Evolutionary conservation across 257 asterid species (phyloP).

Genomic region (Capsicum rhomboideum): DNA sequence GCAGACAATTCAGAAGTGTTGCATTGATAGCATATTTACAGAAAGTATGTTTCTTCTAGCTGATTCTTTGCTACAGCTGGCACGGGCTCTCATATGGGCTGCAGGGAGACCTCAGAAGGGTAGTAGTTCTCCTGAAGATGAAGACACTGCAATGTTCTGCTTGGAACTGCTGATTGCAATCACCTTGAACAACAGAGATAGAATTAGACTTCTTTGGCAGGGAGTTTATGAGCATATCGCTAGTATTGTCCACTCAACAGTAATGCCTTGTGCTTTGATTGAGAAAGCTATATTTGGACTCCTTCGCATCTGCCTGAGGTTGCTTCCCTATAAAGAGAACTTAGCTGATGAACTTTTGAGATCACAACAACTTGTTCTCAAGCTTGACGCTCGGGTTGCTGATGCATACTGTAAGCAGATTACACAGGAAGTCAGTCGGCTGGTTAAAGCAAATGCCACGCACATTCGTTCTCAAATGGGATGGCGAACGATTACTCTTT

Average conservation of each 20-base stretch:
- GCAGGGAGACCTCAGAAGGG: conserved; percentile 92
- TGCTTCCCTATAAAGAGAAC: conserved; percentile 87
- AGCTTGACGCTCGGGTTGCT: conserved; percentile 88
- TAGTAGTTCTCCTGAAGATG: conserved; percentile 77
- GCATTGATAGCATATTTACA: conserved; percentile 79
- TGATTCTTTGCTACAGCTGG: conserved; percentile 82
- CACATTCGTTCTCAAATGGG: conserved; percentile 73
- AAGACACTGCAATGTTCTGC: conserved; percentile 94
- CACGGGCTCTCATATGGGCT: conserved; percentile 91
- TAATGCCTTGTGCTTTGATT: conserved; percentile 83
- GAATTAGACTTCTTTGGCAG: conserved; percentile 85
- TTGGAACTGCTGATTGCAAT: conserved; percentile 87
- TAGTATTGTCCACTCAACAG: conserved; percentile 78
- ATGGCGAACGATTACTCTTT: conserved; percentile 73
- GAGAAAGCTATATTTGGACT: conserved; percentile 94
- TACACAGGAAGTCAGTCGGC: conserved; percentile 84
- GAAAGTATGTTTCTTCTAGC: conserved; percentile 86
- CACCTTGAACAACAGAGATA: conserved; percentile 76
- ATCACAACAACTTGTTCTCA: conserved; percentile 72
- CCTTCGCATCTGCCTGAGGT: conserved; percentile 79
- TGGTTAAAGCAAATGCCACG: conserved; percentile 78
- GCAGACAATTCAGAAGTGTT: conserved; percentile 88
- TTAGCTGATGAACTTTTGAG: conserved; percentile 78
- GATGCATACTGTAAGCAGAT: conserved; percentile 95
- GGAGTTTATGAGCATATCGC: conserved; percentile 94